Percentiles rank a stretch among this genome's conserved stretches.
These are phyloP conservation scores for Phytophthora sp. DNA, from an alignment of 352 stramenopile species.

Conservation along the genomic window DNA sequence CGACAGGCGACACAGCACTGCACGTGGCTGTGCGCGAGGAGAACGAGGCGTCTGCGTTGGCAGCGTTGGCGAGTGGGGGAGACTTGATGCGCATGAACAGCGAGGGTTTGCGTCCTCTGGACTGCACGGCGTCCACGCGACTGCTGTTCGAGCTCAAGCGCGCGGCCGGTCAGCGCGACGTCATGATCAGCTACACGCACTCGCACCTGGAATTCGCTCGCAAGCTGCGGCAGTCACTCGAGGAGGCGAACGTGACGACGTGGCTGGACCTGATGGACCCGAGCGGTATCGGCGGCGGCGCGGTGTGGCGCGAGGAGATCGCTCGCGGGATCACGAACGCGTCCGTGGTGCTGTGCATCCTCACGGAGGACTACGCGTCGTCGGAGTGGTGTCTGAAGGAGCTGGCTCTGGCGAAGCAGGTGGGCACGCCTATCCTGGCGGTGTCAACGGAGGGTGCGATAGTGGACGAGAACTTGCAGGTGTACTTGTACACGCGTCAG, in stretches of 20 bases:
- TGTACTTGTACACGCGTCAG: constrained; percentile 79
- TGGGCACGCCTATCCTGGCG: constrained; percentile 67
- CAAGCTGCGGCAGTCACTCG: constrained; percentile 63
- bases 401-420: constrained; percentile 73
- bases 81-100: constrained; percentile 73
- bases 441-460: constrained; percentile 66
- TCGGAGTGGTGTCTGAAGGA: constrained; percentile 83
- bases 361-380: constrained; percentile 71
- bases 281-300: constrained; percentile 71
- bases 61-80: constrained; percentile 55
- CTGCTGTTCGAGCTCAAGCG: constrained; percentile 75
- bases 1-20: constrained; percentile 63
- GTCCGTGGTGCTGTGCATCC: constrained; percentile 64
- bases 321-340: constrained; percentile 70
- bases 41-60: constrained; percentile 59
- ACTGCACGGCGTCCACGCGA: constrained; percentile 72
- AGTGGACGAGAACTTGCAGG: constrained; percentile 69
- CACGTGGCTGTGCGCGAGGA: constrained; percentile 67
- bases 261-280: constrained; percentile 84
- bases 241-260: constrained; percentile 70
- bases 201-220: constrained; percentile 77
- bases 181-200: constrained; percentile 89
- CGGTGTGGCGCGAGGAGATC: constrained; percentile 79
- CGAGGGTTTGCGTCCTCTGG: constrained; percentile 61
- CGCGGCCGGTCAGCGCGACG: constrained; percentile 67